Percentiles rank a stretch among this genome's conserved stretches.
phyloP scores from a whole-genome alignment of 1,284 basidiomycete species.

The Wallemia hederae region DNA sequence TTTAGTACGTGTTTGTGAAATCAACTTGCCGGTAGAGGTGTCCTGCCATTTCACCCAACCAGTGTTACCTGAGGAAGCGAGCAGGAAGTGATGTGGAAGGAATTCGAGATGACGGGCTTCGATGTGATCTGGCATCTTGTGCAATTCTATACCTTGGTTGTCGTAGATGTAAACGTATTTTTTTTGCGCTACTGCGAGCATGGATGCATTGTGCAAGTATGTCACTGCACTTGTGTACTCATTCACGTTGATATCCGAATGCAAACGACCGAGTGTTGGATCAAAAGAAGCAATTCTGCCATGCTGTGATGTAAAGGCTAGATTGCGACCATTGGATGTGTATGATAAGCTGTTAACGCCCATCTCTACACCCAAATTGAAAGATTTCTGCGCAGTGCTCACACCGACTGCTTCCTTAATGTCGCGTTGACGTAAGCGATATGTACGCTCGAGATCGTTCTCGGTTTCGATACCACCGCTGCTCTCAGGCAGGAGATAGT shows the following conservation, averaged over 20 bases:
- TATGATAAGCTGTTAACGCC: slow-evolving; percentile 54
- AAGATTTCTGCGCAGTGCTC: slow-evolving; percentile 41
- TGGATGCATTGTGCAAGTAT: slow-evolving; percentile 78
- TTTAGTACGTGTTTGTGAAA: slow-evolving; percentile 70
- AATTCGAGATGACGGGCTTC: slow-evolving; percentile 79
- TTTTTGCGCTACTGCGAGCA: slow-evolving; percentile 85
- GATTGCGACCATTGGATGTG: slow-evolving; percentile 26
- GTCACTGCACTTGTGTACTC: slow-evolving; percentile 79
- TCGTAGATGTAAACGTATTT: slow-evolving; percentile 95
- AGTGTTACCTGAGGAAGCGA: slow-evolving; percentile 37
- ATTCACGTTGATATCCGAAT: slow-evolving; percentile 60
- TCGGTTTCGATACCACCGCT: slow-evolving; percentile 41
- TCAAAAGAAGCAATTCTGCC: slow-evolving; percentile 90
- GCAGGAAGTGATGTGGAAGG: slow-evolving; percentile 81
- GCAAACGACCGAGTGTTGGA: slow-evolving; percentile 63
- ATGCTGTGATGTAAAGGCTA: slow-evolving; percentile 48
- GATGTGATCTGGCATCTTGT: slow-evolving; percentile 44
- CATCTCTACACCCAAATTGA: slow-evolving; percentile 57
- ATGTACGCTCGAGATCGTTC: slow-evolving; percentile 55
- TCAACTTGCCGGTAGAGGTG: slow-evolving; percentile 65
- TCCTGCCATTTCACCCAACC: slow-evolving; percentile 94
- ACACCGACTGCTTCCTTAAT: slow-evolving; percentile 38
- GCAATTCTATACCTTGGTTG: slow-evolving; percentile 70
- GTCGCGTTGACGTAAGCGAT: slow-evolving; percentile 57
- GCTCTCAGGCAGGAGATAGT: slow-evolving; percentile 25